These are phyloP conservation scores for Beta vulgaris DNA, from an alignment of 148 eudicot genomes.

Conservation along the genomic window DNA sequence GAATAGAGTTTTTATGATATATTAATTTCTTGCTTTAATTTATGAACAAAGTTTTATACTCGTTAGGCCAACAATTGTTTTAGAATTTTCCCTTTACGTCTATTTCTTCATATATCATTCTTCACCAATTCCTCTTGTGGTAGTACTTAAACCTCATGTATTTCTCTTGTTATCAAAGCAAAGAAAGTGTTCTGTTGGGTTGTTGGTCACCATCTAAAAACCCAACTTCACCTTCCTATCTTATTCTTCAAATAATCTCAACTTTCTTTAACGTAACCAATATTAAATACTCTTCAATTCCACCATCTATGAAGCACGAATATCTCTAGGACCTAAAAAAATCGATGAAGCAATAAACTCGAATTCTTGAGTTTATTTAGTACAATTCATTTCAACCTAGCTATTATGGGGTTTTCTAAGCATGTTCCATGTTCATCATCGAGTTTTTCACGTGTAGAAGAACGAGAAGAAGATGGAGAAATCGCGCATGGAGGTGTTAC, in stretches of 20 bases:
- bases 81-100: conserved; percentile 14
- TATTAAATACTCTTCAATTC: not conserved
- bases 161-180: conserved; percentile 68
- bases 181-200: conserved; percentile 67
- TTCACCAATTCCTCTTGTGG: conserved; percentile 34
- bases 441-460: not conserved
- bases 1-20: not conserved
- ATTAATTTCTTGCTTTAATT: not conserved
- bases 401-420: conserved; percentile 9
- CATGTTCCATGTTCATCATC: not conserved
- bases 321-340: no score
- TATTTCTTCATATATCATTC: conserved; percentile 6
- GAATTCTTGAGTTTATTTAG: not conserved
- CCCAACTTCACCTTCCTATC: conserved; percentile 65
- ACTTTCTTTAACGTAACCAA: conserved; percentile 10
- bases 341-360: no score
- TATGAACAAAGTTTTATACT: not conserved
- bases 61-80: conserved; percentile 29
- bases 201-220: conserved; percentile 85
- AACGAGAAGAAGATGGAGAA: not conserved
- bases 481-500: conserved; percentile 12
- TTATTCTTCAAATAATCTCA: conserved; percentile 29
- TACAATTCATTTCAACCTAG: no score
- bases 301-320: no score
- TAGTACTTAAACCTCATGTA: conserved; percentile 13